Evolutionary conservation across 345 rosid species (phyloP).

Genomic region (Carallia pectinifolia): DNA sequence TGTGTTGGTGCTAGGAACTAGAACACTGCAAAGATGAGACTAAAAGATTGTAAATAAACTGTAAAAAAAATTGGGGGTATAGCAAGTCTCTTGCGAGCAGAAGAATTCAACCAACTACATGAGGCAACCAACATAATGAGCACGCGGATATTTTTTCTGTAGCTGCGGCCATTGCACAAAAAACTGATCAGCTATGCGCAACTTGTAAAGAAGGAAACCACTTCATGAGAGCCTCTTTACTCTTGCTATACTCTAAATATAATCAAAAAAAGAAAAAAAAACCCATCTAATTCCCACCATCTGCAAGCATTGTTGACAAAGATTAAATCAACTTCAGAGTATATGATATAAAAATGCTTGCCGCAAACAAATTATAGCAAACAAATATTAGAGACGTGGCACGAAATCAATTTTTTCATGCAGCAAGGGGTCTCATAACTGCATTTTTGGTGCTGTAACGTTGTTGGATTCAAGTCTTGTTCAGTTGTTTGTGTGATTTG

Average conservation of each 20-base stretch:
- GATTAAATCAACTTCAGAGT: not conserved
- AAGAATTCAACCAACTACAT: constrained; percentile 38
- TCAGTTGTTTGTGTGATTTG: too few relatives aligned
- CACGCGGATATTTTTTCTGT: constrained; percentile 58
- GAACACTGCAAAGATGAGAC: not conserved
- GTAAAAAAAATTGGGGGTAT: not conserved
- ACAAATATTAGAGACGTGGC: too few relatives aligned
- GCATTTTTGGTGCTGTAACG: too few relatives aligned
- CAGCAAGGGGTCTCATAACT: too few relatives aligned
- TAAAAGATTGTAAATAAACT: not conserved
- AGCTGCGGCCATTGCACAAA: constrained; percentile 92
- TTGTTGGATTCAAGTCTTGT: too few relatives aligned
- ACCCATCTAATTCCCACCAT: constrained; percentile 82
- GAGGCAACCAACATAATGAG: constrained; percentile 77
- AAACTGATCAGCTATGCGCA: constrained; percentile 73
- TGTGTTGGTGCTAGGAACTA: not conserved
- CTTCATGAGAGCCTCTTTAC: constrained; percentile 82
- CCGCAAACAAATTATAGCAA: too few relatives aligned
- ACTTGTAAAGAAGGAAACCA: constrained; percentile 77
- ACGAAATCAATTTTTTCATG: too few relatives aligned
- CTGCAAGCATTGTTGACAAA: constrained; percentile 36
- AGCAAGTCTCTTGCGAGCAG: not conserved
- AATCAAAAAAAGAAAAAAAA: constrained; percentile 44
- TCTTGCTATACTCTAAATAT: constrained; percentile 92
- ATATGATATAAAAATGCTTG: too few relatives aligned